Evolutionary conservation across 495 filamentous ascomycete genomes (phyloP).

Genomic region (Annulohypoxylon stygium): DNA sequence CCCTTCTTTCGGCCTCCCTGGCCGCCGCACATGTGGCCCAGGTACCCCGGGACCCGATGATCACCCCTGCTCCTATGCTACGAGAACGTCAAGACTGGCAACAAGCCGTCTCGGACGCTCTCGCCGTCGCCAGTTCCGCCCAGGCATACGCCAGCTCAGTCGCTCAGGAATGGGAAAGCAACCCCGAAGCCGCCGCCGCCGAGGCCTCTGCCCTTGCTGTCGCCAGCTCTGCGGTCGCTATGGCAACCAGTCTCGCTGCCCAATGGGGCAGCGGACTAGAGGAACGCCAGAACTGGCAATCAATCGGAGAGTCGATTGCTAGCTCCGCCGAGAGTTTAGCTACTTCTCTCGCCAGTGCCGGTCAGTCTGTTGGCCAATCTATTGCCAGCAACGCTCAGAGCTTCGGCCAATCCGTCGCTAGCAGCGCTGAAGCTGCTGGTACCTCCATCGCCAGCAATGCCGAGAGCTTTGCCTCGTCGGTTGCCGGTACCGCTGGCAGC

Average conservation of each 20-base stretch:
- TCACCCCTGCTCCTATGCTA: constrained; percentile 41
- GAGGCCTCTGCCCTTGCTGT: constrained; percentile 28
- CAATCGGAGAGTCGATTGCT: constrained; percentile 33
- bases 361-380: constrained; percentile 32
- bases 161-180: constrained; percentile 10
- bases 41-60: constrained; percentile 42
- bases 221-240: constrained; percentile 28
- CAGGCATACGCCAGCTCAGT: constrained; percentile 35
- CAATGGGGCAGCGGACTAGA: constrained; percentile 19
- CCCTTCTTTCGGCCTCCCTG: constrained; percentile 36
- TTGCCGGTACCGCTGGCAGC: constrained; percentile 23
- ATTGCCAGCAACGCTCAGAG: constrained; percentile 37
- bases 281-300: constrained; percentile 42
- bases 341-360: constrained; percentile 34
- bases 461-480: constrained; percentile 23
- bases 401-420: constrained; percentile 31
- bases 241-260: constrained; percentile 30
- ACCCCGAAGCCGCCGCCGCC: constrained; percentile 8
- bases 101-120: constrained; percentile 26
- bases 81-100: constrained; percentile 32
- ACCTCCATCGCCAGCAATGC: constrained; percentile 26
- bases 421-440: constrained; percentile 9
- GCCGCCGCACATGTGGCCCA: constrained; percentile 36
- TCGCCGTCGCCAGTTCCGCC: constrained; percentile 34
- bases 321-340: constrained; percentile 39